A percentile compares a stretch with the other conserved stretches of the same genome.
These are phyloP conservation scores for Drechslera avenae DNA, from an alignment of 2,329 filamentous ascomycete genomes.

Conservation along the genomic window DNA sequence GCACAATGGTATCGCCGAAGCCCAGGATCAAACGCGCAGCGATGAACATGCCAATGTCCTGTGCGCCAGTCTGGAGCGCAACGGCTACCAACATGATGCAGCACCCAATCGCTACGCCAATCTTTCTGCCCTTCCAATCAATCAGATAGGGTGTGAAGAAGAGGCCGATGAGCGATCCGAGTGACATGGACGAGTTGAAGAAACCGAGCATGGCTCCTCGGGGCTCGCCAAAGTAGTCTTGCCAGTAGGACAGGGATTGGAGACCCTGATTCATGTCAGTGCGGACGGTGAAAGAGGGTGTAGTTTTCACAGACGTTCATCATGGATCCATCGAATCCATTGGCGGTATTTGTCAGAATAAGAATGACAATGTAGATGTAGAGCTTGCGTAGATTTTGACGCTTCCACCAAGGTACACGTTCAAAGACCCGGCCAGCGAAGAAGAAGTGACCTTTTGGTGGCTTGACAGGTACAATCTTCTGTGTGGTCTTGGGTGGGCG, in stretches of 20 bases:
- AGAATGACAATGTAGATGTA: constrained; percentile 20
- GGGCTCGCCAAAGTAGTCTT: constrained; percentile 32
- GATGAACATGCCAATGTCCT: constrained; percentile 38
- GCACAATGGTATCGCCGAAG: constrained; percentile 34
- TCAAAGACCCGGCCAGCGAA: constrained; percentile 17
- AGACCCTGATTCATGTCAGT: constrained; percentile 31
- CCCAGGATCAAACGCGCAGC: constrained; percentile 35
- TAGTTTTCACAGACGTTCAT: constrained; percentile 3
- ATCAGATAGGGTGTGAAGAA: constrained; percentile 28
- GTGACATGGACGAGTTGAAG: constrained; percentile 25
- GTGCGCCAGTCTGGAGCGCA: constrained; percentile 29
- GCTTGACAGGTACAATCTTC: constrained; percentile 17
- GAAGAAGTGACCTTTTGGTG: constrained; percentile 22
- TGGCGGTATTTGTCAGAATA: constrained; percentile 38
- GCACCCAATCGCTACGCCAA: constrained; percentile 34
- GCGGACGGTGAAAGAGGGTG: neutral
- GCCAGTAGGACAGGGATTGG: constrained; percentile 26
- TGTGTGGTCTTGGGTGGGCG: constrained; percentile 16
- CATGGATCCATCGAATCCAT: constrained; percentile 57
- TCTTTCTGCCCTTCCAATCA: constrained; percentile 32
- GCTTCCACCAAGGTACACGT: constrained; percentile 17
- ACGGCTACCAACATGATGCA: constrained; percentile 37
- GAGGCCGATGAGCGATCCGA: constrained; percentile 25
- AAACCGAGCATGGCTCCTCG: constrained; percentile 35
- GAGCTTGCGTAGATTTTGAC: constrained; percentile 15